Base-by-base conservation (phyloP, 2,329 filamentous ascomycete species). In the Fonsecaea nubica region DNA sequence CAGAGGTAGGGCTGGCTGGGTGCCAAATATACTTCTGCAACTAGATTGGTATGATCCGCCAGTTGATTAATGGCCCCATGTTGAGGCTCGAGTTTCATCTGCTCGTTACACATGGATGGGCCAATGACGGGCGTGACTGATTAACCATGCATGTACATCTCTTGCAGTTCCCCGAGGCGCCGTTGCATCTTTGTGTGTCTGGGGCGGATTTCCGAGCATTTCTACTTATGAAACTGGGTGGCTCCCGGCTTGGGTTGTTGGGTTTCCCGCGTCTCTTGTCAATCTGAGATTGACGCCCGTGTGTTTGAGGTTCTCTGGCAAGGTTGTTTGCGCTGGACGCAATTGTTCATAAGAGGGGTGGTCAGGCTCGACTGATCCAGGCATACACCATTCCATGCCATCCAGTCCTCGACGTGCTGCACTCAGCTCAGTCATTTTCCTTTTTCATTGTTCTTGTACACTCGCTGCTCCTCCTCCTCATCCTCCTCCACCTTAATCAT, bases 251-350 rank as follows among this genome's bases (percentile, higher is more conserved):
- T 45, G 60, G 56, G 50, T 35, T 62, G 55, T 32, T 42, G 21
- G 35, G 54, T 63, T 56, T 63, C 30, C 30, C 63, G 67, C 58
- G 57, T 45, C 62, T 66, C 64, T 68, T 63, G 56, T 52, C 64
- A 61, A 66, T 71, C 61, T 70, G 68, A 70, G 67, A 71, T 71
- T 71, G 69, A 71, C 69, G 69, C 69, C 69, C 58, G 66, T 56
- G 38, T 66, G 69, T 68, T 69, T 71, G 64, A 65, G 40, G 58
- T 64, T 64, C 38, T 54, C 32, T 65, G 36, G 54, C 32, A 30
- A 50, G 62, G 21, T 33, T 60, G 58, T 52, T 50, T 62, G 64
- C 25, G 66, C 64, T 67, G 66, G 69, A 67, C 65, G 62, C 62
- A 56, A 64, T 61, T 55, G 33, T 69, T 69, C 61, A 67, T 69